Base-by-base conservation (phyloP, 139 green algal genomes). In the Asterochloris sp. region DNA sequence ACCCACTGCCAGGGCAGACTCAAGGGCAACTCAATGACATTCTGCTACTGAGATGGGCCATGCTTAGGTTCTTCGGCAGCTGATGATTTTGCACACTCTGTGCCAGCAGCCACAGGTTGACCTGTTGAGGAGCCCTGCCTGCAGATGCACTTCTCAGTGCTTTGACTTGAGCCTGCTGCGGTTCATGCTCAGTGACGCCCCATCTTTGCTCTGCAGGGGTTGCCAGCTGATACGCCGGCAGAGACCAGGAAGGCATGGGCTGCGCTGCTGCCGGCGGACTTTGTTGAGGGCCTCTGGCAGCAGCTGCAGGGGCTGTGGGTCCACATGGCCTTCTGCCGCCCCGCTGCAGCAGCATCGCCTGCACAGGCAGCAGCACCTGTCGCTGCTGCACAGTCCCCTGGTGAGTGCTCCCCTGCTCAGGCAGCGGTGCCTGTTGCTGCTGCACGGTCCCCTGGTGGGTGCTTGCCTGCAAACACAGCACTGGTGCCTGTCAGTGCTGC, bases 211-310 rank as follows among this genome's bases (percentile, higher is more conserved):
- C 27, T 26, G n/a, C n/a, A 15, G 16, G 38, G 27, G 19, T 16
- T 79, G 47, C n/a, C 21, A 79, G 14, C 47, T 23, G 74, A 64
- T 11, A 79, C 19, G n/a, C 63, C 26, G 10, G 29, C 12, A 68
- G 24, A 68, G 29, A 66, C 26, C 47, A 64, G 14, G 27, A 21
- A 87, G 24, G 61, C 82, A 26, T 91, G 89, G 86, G 47, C 68
- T 76, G 86, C 86, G 63, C 82, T 92, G 83, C 83, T 92, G 83
- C 85, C 87, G 81, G 83, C 82, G 21, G 78, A 76, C 12, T 85
- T 90, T 62, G 71, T 92, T 38, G 83, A 90, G 73, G 69, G 76
- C 24, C 82, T 90, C 13, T 90, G 86, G 86, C 82, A 85, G 79
- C 67, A 78, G 78, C 73, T 92, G 63, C 68, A 68, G 26, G 60